phyloP scores from a whole-genome alignment of 176 grass and related monocot species.

The Leersia perrieri region DNA sequence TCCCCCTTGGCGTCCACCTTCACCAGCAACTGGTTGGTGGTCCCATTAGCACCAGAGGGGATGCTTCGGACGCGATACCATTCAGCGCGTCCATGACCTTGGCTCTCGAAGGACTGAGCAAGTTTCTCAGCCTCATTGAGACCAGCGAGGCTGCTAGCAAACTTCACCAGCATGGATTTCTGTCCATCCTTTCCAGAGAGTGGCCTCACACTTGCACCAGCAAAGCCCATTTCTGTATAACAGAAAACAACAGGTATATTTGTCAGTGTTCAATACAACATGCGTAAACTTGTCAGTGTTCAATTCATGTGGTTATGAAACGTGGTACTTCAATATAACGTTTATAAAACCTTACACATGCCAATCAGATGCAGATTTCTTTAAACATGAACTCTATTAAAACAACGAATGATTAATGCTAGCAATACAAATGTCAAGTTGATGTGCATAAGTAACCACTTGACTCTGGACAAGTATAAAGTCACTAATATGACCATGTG shows the following conservation, averaged over 20 bases:
- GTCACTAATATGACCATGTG: background rate
- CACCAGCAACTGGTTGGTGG: conserved; percentile 51
- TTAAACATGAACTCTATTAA: background rate
- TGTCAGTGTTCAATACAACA: background rate
- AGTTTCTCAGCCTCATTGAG: conserved; percentile 67
- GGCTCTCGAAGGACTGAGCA: conserved; percentile 52
- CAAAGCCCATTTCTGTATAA: conserved; percentile 75
- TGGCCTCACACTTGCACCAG: conserved; percentile 43
- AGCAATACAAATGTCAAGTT: background rate
- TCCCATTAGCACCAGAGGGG: conserved; percentile 20
- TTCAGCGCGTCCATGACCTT: conserved; percentile 51
- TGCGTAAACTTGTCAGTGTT: conserved; percentile 6
- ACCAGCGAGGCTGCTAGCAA: conserved; percentile 54
- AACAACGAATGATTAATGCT: background rate
- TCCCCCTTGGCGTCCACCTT: conserved; percentile 59
- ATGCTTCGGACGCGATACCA: conserved; percentile 37
- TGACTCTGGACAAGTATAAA: background rate
- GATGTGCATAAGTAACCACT: background rate
- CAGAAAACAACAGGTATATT: background rate
- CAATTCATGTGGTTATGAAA: background rate
- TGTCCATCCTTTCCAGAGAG: conserved; percentile 74
- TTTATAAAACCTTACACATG: background rate
- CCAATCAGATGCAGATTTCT: background rate
- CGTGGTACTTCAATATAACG: background rate
- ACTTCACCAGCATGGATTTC: conserved; percentile 61